Base-by-base conservation (phyloP, 306 rosid species). In the Sicyos baderoa region DNA sequence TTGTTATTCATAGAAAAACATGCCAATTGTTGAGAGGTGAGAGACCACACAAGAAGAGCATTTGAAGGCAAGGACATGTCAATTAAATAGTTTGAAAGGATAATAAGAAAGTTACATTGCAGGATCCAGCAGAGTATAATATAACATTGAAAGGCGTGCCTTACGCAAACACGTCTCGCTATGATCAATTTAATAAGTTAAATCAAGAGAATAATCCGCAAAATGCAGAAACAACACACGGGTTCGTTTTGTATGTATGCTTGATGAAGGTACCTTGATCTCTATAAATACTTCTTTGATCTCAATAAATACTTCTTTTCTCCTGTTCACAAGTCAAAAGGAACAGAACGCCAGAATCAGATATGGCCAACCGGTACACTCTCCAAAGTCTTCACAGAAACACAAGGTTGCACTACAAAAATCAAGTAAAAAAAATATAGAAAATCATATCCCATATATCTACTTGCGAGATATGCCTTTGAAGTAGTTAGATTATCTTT, bases 271-370 rank as follows among this genome's bases (percentile, higher is more conserved):
- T 58, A 61, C 23, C 16, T n/a, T n/a, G 50, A 61, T 17, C 25
- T 63, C 32, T 51, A 63, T 2, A 63, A 51, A 21, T 35, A 25
- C 29, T 25, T 25, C 29, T 25, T n/a, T n/a, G 50, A 61, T 17
- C 25, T 63, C 32, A 32, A 63, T 2, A 63, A 51, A 21, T 35
- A 25, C 29, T 25, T 25, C 29, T 32, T 4, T 32, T 63, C 69
- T 63, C 69, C 69, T 63, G 32, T 63, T 42, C 29, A 40, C 5
- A 63, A 40, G 69, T 19, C 69, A 37, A 0, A 42, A 63, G 69
- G 52, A 63, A 42, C 4, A 18, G 29, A 42, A 19, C 13, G 52
- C 32, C 32, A 19, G 51, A 18, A 37, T 63, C 49, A 37, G 69
- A 40, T 62, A 62, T 18, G 29, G 40, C 32, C 51, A 40, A 17